Base-by-base conservation (phyloP, 179 eudicot species). In the Corrigiola litoralis region DNA sequence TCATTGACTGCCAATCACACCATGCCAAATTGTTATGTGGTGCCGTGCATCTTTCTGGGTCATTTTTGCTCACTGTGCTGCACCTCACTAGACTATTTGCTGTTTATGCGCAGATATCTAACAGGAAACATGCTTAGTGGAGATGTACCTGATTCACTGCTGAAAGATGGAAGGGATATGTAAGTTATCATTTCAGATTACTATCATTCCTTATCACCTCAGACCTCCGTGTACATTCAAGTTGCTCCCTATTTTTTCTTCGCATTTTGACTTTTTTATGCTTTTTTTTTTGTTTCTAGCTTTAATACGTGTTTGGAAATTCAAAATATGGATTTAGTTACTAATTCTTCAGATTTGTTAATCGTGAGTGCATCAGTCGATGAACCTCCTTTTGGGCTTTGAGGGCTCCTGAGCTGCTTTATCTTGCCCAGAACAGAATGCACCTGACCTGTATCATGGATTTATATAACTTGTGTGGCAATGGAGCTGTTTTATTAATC, bases 121-220 rank as follows among this genome's bases (percentile, higher is more conserved):
- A 63, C 74, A 18, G 74, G 71, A 49, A 75, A 75, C 74, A 57
- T 18, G 74, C 49, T 75, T 17, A 75, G 74, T 27, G 78, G 78
- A 44, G 69, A 44, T 59, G 34, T 75, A 50, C 78, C 74, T 16
- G 29, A 23, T 63, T 74, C 74, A 58, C 48, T 74, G 61, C 24
- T 74, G 59, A 60, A 64, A 55, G 78, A 69, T 58, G 78, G 78
- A 54, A 74, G 78, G 48, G 64, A 69, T 63, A 69, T 74, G 78
- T 74, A 69, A 69, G 78, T 55, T 42, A 3, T 63, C 2, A 2
- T 37, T 37, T 73, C 17, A 24, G 42, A 54, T 27, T 52, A 34
- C 31, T 47, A 21, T 47, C n/a, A 46, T 46, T 34, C 52, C 33
- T 12, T 44, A 32, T 52, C 41, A 10, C 50, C 50, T 58, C 48